These are phyloP conservation scores for Mycena amicta DNA, from an alignment of 768 basidiomycete genomes.

Conservation along the genomic window DNA sequence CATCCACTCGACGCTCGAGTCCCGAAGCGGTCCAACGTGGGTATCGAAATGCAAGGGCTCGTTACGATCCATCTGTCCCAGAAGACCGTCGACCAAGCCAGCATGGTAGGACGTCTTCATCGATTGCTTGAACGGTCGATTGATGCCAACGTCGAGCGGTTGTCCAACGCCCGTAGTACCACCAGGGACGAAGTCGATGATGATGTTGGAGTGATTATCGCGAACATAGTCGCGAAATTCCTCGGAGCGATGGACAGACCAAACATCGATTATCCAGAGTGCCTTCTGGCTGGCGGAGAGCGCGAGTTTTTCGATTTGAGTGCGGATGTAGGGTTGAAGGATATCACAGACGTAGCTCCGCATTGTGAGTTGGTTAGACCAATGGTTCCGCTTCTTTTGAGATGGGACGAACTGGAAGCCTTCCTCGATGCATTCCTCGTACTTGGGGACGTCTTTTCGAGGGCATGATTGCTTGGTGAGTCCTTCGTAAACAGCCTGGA, in stretches of 20 bases:
- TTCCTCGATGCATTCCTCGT: background rate
- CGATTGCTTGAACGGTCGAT: conserved; percentile 36
- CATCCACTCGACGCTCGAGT: conserved; percentile 34
- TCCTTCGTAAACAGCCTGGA: background rate
- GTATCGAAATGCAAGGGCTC: conserved; percentile 25
- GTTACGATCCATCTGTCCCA: conserved; percentile 27
- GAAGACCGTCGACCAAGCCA: conserved; percentile 34
- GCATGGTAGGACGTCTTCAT: conserved; percentile 34
- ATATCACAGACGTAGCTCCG: conserved; percentile 28
- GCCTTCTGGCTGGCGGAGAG: conserved; percentile 21
- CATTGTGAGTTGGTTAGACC: conserved; percentile 31
- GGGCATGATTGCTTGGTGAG: background rate
- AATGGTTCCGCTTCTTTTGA: conserved; percentile 23
- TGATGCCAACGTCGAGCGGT: conserved; percentile 19
- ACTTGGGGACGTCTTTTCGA: background rate
- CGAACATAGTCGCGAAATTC: conserved; percentile 40
- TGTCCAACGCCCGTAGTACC: conserved; percentile 36
- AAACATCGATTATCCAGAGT: conserved; percentile 25
- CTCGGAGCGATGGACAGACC: conserved; percentile 39
- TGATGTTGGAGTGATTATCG: conserved; percentile 28
- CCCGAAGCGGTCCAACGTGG: conserved; percentile 21
- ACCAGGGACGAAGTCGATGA: conserved; percentile 35
- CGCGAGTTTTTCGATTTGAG: conserved; percentile 5
- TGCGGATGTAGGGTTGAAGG: conserved; percentile 24
- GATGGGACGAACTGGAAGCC: background rate